Conservation (phyloP, 2,329 filamentous ascomycete species). For the Rugonectria rugulosa region DNA sequence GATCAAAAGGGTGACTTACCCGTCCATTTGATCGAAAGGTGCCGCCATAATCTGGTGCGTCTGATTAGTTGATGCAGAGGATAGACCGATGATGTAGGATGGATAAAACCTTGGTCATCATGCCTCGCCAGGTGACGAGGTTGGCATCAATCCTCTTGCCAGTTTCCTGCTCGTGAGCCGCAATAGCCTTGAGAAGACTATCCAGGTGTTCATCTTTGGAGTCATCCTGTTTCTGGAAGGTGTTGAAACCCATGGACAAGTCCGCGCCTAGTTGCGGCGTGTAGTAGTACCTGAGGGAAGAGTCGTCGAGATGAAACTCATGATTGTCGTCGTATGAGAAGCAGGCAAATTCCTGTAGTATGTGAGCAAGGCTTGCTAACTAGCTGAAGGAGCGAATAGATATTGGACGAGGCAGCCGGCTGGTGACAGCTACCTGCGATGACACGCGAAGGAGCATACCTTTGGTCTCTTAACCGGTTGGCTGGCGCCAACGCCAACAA, state of each 20-base stretch:
- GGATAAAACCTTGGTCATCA: conserved; percentile 89
- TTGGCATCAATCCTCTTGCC: conserved; percentile 76
- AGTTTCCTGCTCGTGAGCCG: conserved; percentile 73
- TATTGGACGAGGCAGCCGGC: no score
- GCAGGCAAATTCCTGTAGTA: conserved; percentile 78
- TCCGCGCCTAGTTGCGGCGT: conserved; percentile 75
- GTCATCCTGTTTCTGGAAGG: conserved; percentile 84
- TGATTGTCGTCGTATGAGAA: conserved; percentile 94
- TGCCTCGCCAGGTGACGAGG: conserved; percentile 92
- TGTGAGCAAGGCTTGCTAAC: conserved; percentile 13
- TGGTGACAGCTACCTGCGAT: no score
- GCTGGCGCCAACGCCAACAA: conserved; percentile 69
- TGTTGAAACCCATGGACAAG: conserved; percentile 81
- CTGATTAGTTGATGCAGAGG: conserved; percentile 10
- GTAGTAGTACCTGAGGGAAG: conserved; percentile 88
- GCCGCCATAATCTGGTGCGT: conserved; percentile 77
- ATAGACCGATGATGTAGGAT: not conserved
- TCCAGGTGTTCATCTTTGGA: conserved; percentile 87
- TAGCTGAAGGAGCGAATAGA: no score
- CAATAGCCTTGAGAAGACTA: conserved; percentile 79
- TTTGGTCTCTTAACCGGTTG: conserved; percentile 78
- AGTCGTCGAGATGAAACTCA: conserved; percentile 76
- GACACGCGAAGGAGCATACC: conserved; percentile 50
- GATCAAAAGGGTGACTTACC: conserved; percentile 55
- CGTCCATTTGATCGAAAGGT: conserved; percentile 82